Conservation (phyloP, 73 alveolate genomes). For the Strombidium stylifer region DNA sequence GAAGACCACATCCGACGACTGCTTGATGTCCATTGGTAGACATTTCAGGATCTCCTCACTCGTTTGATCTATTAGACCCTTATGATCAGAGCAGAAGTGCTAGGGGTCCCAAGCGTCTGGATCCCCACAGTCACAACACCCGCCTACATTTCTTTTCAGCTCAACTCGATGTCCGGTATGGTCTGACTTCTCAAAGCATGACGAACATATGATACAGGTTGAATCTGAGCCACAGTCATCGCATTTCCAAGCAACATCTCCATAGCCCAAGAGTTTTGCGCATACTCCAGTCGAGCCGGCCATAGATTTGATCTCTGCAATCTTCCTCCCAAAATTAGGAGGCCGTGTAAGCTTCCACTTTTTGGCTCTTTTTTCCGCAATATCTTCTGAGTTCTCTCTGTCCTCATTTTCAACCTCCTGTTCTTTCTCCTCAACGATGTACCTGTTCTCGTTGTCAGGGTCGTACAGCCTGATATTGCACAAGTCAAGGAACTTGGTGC, state of each 20-base stretch:
- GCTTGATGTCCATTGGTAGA: constrained; percentile 8
- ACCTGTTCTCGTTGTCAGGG: too few species aligned
- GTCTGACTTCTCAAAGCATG: constrained; percentile 67
- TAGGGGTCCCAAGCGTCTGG: constrained; percentile 69
- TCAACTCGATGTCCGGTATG: constrained; percentile 66
- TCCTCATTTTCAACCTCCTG: not conserved
- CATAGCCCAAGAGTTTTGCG: constrained; percentile 54
- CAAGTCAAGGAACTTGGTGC: too few species aligned
- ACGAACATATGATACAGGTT: constrained; percentile 69
- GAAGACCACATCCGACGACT: constrained; percentile 10
- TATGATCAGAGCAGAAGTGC: constrained; percentile 69
- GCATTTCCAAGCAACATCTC: constrained; percentile 73
- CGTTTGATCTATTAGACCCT: constrained; percentile 41
- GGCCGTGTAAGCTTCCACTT: too few species aligned
- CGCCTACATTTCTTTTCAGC: constrained; percentile 59
- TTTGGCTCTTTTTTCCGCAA: too few species aligned
- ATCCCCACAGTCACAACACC: constrained; percentile 83
- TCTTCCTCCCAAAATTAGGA: too few species aligned
- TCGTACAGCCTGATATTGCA: too few species aligned
- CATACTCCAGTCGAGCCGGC: constrained; percentile 37
- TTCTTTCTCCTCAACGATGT: too few species aligned
- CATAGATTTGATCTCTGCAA: too few species aligned
- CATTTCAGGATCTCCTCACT: constrained; percentile 23
- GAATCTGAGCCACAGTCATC: constrained; percentile 73
- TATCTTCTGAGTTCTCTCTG: too few species aligned